A percentile compares a stretch with the other conserved stretches of the same genome.
phyloP scores from a whole-genome alignment of 164 flowering plant species.

The Tetrastigma voinierianum region DNA sequence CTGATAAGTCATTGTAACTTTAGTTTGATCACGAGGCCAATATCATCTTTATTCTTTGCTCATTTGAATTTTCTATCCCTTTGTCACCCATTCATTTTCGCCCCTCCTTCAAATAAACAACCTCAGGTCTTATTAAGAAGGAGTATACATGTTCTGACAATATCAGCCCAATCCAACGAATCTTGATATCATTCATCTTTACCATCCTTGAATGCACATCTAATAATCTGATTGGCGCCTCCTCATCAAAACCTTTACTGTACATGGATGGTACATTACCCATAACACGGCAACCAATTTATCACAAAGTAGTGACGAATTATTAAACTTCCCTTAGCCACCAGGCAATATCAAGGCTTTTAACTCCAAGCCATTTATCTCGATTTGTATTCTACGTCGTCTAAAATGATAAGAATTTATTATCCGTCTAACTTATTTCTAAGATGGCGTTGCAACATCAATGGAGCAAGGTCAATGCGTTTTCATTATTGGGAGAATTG shows the following conservation, averaged over 20 bases:
- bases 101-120: neutral
- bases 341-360: neutral
- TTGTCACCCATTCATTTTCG: neutral
- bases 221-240: too few species aligned
- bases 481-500: neutral
- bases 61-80: neutral
- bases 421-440: neutral
- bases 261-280: neutral
- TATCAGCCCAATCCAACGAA: neutral
- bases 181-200: neutral
- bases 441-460: neutral
- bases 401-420: too few species aligned
- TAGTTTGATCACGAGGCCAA: neutral
- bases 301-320: neutral
- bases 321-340: neutral
- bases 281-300: neutral
- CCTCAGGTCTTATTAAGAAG: neutral
- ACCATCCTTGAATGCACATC: too few species aligned
- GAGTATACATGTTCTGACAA: conserved; percentile 6
- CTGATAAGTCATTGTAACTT: neutral
- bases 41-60: neutral
- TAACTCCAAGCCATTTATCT: too few species aligned
- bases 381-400: neutral
- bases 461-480: neutral
- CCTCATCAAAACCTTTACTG: neutral